Base-by-base conservation (phyloP, 495 filamentous ascomycete genomes). In the Coniosporium apollinis region DNA sequence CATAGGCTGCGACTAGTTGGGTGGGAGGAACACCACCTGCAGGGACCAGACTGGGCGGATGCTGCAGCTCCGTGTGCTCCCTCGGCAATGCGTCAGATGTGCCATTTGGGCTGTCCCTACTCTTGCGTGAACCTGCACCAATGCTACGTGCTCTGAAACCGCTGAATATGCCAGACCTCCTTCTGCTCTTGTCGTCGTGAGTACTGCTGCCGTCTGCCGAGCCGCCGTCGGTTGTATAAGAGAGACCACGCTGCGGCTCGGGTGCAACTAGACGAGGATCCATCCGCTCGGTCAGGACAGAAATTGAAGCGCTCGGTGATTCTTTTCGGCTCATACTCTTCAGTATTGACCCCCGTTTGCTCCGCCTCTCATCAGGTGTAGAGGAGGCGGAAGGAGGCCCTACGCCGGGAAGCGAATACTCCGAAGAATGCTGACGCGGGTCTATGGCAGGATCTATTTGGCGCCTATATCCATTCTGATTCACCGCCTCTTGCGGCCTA, bases 401-500 rank as follows among this genome's bases (percentile, higher is more conserved):
- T 6, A 46, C 30, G 11, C 43, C 46, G 15, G 40, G 39, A 26
- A 36, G 32, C 17, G 29, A 49, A 36, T 51, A 54, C 22, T 62
- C 52, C n/a, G 56, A 45, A n/a, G 47, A 43, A 30, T 57, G 52
- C 15, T 56, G 42, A 22, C 56, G 55, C 16, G 63, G 56, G 28
- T 44, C 33, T 10, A 43, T 52, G 30, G 43, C 43, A 26, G 24
- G 24, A 8, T 8, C 9, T 8, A 35, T 43, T 37, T 7, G 28
- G 43, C 11, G 34, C 32, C 37, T 38, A 36, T 37, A 43, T 41
- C 28, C 9, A 32, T 10, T 32, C 1, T 19, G 8, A 38, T 40
- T 54, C 37, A 39, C 39, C 41, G 54, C 13, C 54, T 44, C 30
- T 48, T 48, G 10, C 45, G 50, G 16, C 47, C 43, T 8, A 50